Evolutionary conservation across 2,329 filamentous ascomycete species (phyloP).

Genomic region (Aspergillus sp.): DNA sequence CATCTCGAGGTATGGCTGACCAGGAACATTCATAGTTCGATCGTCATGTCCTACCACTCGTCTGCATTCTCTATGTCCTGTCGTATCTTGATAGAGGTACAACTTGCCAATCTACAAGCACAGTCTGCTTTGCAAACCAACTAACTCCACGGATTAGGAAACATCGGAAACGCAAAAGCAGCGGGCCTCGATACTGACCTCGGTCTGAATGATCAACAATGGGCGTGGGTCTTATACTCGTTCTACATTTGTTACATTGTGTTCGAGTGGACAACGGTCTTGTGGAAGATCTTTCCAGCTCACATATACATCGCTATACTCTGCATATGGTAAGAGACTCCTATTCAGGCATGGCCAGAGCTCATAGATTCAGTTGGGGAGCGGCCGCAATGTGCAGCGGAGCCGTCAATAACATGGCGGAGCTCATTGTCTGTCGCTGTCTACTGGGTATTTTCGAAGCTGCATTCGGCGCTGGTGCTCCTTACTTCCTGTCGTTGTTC

Average conservation of each 20-base stretch:
- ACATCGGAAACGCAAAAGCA: slow-evolving; percentile 28
- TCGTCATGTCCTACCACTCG: slow-evolving; percentile 20
- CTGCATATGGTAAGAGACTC: slow-evolving; percentile 21
- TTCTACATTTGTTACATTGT: slow-evolving; percentile 28
- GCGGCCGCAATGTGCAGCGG: slow-evolving; percentile 26
- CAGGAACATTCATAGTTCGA: slow-evolving; percentile 15
- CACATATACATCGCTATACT: slow-evolving; percentile 21
- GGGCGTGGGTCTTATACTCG: slow-evolving; percentile 25
- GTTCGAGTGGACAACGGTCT: slow-evolving; percentile 26
- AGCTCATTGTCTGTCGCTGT: slow-evolving; percentile 21
- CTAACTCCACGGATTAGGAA: slow-evolving; percentile 5
- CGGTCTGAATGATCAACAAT: slow-evolving; percentile 17
- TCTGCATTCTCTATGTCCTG: slow-evolving; percentile 24
- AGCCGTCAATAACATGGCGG: slow-evolving; percentile 20
- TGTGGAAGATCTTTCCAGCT: slow-evolving; percentile 27
- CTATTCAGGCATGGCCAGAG: background rate
- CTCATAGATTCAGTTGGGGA: slow-evolving; percentile 21
- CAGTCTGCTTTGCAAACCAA: too few relatives aligned
- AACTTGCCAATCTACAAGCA: background rate
- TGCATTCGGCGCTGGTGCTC: slow-evolving; percentile 23
- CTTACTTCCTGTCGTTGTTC: slow-evolving; percentile 47
- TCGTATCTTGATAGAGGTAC: slow-evolving; percentile 25
- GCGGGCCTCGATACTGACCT: slow-evolving; percentile 23
- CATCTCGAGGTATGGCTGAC: background rate
- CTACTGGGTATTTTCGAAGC: slow-evolving; percentile 25